These are phyloP conservation scores for Pythium chondricola DNA, from an alignment of 352 stramenopile genomes.

Conservation along the genomic window DNA sequence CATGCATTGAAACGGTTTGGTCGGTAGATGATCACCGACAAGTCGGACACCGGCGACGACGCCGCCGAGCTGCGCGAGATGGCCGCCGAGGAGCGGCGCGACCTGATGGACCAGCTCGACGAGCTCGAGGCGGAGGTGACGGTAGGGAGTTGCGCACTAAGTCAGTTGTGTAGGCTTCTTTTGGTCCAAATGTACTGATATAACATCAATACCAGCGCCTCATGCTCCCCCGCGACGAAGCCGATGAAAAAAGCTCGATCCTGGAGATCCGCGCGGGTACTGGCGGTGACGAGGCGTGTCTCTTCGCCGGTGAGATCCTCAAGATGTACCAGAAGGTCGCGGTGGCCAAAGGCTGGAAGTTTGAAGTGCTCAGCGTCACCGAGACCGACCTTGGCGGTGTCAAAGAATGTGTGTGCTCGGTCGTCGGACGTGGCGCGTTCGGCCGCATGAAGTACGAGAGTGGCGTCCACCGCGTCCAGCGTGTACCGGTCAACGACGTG, in stretches of 20 bases:
- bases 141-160: too few species aligned
- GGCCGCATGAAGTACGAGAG: constrained; percentile 98
- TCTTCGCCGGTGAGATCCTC: constrained; percentile 93
- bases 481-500: constrained; percentile 95
- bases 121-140: constrained; percentile 58
- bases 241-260: constrained; percentile 96
- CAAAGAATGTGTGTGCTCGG: constrained; percentile 74
- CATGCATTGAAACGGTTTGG: too few species aligned
- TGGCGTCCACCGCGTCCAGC: constrained; percentile 96
- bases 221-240: constrained; percentile 74
- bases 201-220: too few species aligned
- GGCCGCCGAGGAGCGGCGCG: constrained; percentile 66
- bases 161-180: too few species aligned
- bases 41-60: constrained; percentile 41
- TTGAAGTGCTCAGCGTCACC: constrained; percentile 85
- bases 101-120: constrained; percentile 44
- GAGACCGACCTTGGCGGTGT: constrained; percentile 81
- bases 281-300: constrained; percentile 94
- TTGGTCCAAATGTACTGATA: too few species aligned
- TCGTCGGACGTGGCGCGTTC: constrained; percentile 83
- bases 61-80: constrained; percentile 62
- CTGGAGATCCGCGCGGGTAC: constrained; percentile 95
- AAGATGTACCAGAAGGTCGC: constrained; percentile 92
- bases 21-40: constrained; percentile 64
- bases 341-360: constrained; percentile 82